Conservation (phyloP, 352 stramenopile species). For the Phytophthora ramorum region DNA sequence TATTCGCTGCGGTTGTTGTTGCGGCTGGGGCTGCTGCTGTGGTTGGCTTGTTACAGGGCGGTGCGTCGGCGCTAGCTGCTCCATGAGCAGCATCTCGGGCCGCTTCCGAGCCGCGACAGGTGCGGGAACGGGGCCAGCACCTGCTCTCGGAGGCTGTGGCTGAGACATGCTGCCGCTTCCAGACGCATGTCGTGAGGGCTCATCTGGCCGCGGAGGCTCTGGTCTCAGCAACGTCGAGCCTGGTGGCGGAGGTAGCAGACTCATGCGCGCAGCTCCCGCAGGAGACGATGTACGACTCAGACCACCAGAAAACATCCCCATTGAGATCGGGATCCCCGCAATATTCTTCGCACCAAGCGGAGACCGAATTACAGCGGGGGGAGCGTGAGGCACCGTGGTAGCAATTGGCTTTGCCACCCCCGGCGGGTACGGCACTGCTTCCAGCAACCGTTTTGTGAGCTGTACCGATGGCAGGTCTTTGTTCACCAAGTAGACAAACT, state of each 20-base stretch:
- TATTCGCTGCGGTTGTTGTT: conserved; percentile 44
- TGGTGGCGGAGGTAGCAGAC: conserved; percentile 37
- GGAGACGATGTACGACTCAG: conserved; percentile 37
- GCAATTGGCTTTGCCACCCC: conserved; percentile 41
- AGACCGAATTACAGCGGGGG: conserved; percentile 24
- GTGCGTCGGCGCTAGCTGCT: conserved; percentile 38
- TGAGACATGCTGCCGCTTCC: conserved; percentile 24
- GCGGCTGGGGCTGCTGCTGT: conserved; percentile 31
- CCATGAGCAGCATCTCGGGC: conserved; percentile 45
- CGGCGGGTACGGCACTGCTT: conserved; percentile 62
- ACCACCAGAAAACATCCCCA: conserved; percentile 44
- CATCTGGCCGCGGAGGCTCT: conserved; percentile 33
- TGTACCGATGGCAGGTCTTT: conserved; percentile 78
- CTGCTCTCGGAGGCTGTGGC: conserved; percentile 22
- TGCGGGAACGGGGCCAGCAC: conserved; percentile 12
- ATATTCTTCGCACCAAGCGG: conserved; percentile 22
- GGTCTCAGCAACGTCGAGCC: conserved; percentile 37
- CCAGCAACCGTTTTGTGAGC: conserved; percentile 80
- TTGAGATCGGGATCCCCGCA: conserved; percentile 34
- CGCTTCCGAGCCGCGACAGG: conserved; percentile 29
- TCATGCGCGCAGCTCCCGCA: conserved; percentile 31
- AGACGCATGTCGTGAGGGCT: conserved; percentile 42
- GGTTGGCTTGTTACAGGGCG: conserved; percentile 34
- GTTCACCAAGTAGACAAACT: conserved; percentile 91
- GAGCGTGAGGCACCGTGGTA: conserved; percentile 33